Percentiles rank a stretch among this genome's conserved stretches.
phyloP scores from a whole-genome alignment of 176 grass and related monocot genomes.

The Carex cristatella region DNA sequence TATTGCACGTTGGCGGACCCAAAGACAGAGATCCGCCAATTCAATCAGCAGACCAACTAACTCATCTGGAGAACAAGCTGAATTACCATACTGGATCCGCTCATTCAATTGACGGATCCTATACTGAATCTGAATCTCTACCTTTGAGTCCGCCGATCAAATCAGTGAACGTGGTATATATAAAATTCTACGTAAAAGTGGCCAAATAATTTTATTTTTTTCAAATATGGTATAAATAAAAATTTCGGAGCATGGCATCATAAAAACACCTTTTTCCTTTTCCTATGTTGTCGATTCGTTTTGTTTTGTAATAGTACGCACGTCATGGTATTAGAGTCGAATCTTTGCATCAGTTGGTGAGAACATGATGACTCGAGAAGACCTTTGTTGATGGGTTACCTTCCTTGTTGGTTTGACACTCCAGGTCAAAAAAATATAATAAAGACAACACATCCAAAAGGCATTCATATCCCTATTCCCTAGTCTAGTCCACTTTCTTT shows the following conservation, averaged over 20 bases:
- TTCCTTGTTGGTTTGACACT: not conserved
- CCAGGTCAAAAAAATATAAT: not conserved
- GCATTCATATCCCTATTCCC: not conserved
- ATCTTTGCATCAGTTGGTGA: slow-evolving; percentile 5
- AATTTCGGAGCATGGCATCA: not conserved
- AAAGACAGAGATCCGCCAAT: too few species aligned
- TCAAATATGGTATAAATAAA: too few species aligned
- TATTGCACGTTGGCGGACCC: too few species aligned
- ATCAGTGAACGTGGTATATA: too few species aligned
- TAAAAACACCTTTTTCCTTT: not conserved
- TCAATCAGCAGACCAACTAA: too few species aligned
- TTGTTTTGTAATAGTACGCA: not conserved
- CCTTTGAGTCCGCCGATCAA: too few species aligned
- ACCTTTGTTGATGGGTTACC: not conserved
- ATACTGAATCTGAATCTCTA: too few species aligned
- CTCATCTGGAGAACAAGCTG: too few species aligned
- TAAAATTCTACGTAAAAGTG: too few species aligned
- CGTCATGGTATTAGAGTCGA: not conserved
- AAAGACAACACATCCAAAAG: not conserved
- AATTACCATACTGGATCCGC: too few species aligned
- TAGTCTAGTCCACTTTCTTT: not conserved
- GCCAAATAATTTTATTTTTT: too few species aligned
- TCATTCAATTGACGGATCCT: too few species aligned
- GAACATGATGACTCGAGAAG: not conserved
- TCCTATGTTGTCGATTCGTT: not conserved